Conservation (phyloP, 2,329 filamentous ascomycete species). For the Beauveria australis region DNA sequence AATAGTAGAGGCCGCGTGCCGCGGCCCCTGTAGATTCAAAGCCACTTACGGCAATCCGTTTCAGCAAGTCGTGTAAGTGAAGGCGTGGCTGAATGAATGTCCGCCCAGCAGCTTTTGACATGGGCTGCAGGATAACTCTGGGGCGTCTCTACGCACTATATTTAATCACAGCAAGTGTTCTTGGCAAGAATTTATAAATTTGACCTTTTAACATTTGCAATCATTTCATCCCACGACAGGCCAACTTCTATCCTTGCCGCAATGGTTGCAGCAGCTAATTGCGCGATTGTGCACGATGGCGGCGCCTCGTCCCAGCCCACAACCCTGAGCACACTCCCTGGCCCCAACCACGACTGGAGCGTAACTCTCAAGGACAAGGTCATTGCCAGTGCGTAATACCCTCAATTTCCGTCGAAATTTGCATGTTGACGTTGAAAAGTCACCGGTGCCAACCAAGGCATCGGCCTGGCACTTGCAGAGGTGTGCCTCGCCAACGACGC, state of each 20-base stretch:
- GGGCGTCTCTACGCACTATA: neutral
- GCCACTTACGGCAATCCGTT: neutral
- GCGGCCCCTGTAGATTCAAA: neutral
- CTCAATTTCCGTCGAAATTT: neutral
- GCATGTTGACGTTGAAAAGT: slow-evolving; percentile 18
- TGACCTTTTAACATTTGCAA: neutral
- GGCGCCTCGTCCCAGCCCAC: neutral
- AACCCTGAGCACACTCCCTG: slow-evolving; percentile 25
- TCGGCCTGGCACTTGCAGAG: slow-evolving; percentile 38
- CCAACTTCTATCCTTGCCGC: neutral
- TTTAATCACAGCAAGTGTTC: neutral
- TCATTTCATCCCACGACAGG: neutral
- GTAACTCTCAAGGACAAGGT: slow-evolving; percentile 29
- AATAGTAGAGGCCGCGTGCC: neutral
- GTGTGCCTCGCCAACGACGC: slow-evolving; percentile 37
- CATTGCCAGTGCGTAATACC: slow-evolving; percentile 27
- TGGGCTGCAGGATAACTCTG: neutral
- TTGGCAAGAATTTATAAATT: neutral
- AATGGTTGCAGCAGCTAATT: neutral
- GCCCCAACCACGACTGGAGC: slow-evolving; percentile 25
- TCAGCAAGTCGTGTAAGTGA: neutral
- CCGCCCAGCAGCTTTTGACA: neutral
- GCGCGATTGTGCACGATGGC: neutral
- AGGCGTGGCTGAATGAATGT: neutral
- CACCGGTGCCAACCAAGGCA: slow-evolving; percentile 36